phyloP scores from a whole-genome alignment of 805 yeast species.

The Yarrowia sp. region DNA sequence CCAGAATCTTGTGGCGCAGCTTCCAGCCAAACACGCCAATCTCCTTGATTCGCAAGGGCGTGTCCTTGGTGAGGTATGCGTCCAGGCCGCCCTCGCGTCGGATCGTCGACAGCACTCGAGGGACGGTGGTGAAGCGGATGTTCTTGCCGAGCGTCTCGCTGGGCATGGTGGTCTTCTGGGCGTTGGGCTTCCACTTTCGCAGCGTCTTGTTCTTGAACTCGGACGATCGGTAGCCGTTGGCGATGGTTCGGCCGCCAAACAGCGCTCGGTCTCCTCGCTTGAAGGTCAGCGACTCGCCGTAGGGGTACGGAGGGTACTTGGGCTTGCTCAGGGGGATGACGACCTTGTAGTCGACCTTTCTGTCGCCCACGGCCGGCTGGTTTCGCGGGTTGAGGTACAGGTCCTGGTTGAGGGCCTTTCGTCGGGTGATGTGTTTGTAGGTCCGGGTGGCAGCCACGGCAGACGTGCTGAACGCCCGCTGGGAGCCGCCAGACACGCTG shows the following conservation, averaged over 20 bases:
- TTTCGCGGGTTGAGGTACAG: conserved; percentile 32
- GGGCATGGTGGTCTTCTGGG: conserved; percentile 78
- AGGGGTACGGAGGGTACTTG: conserved; percentile 71
- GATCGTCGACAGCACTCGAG: conserved; percentile 84
- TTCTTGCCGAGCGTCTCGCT: conserved; percentile 73
- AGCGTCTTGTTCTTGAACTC: conserved; percentile 77
- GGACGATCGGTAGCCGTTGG: conserved; percentile 77
- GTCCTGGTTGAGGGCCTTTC: conserved; percentile 31
- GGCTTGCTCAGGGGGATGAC: conserved; percentile 39
- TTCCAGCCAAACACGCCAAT: conserved; percentile 94
- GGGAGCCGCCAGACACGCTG: neutral
- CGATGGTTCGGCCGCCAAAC: conserved; percentile 85
- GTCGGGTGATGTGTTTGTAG: conserved; percentile 32
- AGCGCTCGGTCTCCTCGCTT: conserved; percentile 88
- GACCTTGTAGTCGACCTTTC: conserved; percentile 42
- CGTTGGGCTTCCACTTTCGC: conserved; percentile 82
- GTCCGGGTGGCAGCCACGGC: conserved; percentile 8
- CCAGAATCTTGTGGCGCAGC: conserved; percentile 75
- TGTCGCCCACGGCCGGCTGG: conserved; percentile 23
- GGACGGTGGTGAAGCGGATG: conserved; percentile 67
- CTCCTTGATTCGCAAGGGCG: conserved; percentile 88
- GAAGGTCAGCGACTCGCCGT: conserved; percentile 77
- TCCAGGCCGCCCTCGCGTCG: conserved; percentile 96
- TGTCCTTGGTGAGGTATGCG: conserved; percentile 83
- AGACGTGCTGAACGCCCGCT: conserved; percentile 13